Evolutionary conservation across 129 eudicot species (phyloP).

Genomic region (Chrysanthemum lavandulifolium): DNA sequence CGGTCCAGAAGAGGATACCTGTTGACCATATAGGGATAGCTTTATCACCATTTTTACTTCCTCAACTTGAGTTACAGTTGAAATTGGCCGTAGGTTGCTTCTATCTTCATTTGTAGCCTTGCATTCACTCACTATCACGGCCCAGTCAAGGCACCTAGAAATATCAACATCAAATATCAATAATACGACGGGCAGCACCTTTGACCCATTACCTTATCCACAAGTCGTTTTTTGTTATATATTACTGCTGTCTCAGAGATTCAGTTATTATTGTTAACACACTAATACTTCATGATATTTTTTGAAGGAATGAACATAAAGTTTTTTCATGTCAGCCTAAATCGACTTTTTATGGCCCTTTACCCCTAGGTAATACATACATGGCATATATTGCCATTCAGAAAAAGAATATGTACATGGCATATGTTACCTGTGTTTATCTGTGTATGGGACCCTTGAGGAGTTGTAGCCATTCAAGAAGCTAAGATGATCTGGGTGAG

Average conservation of each 20-base stretch:
- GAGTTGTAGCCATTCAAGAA: conserved; percentile 53
- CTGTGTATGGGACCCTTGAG: conserved; percentile 50
- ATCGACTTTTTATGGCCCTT: too few species aligned
- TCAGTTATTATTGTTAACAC: too few species aligned
- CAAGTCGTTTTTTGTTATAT: too few species aligned
- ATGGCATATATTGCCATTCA: too few species aligned
- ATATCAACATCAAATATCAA: neutral
- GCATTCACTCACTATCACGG: conserved; percentile 55
- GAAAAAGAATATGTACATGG: too few species aligned
- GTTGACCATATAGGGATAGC: conserved; percentile 94
- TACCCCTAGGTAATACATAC: too few species aligned
- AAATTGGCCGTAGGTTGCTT: conserved; percentile 47
- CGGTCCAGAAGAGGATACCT: conserved; percentile 84
- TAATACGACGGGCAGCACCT: neutral
- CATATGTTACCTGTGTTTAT: conserved; percentile 42
- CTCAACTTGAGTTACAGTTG: conserved; percentile 74
- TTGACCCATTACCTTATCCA: neutral
- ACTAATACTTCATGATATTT: too few species aligned
- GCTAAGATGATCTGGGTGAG: conserved; percentile 45
- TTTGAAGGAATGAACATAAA: too few species aligned
- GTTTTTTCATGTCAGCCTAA: too few species aligned
- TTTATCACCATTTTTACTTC: conserved; percentile 85
- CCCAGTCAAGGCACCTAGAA: conserved; percentile 74
- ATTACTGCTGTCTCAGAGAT: too few species aligned
- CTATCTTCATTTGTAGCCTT: conserved; percentile 27